Evolutionary conservation across 805 yeast genomes (phyloP).

Genomic region (Scheffersomyces ergatensis): DNA sequence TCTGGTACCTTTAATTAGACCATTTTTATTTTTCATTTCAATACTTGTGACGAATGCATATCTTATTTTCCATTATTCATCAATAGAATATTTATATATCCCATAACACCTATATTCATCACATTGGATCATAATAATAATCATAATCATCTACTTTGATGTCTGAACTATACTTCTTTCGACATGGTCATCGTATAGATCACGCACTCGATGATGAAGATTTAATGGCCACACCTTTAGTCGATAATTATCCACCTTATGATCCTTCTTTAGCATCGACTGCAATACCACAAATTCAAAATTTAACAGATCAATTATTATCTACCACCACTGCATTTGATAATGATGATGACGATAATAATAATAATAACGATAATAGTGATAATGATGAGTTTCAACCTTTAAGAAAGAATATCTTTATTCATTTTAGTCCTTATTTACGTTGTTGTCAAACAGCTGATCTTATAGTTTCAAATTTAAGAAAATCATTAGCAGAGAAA

Average conservation of each 20-base stretch:
- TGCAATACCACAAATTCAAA: constrained; percentile 25
- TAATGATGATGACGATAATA: constrained; percentile 3
- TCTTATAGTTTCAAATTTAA: constrained; percentile 28
- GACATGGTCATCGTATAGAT: constrained; percentile 43
- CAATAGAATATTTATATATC: too few relatives aligned
- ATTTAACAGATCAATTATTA: constrained; percentile 27
- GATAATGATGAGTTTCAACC: constrained; percentile 4
- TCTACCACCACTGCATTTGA: constrained; percentile 12
- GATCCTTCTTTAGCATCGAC: constrained; percentile 36
- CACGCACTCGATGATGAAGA: constrained; percentile 25
- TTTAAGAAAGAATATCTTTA: constrained; percentile 28
- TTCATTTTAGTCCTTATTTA: constrained; percentile 43
- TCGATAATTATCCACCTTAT: constrained; percentile 24
- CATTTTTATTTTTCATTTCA: too few relatives aligned
- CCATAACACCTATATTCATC: too few relatives aligned
- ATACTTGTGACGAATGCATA: too few relatives aligned
- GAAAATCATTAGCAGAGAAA: constrained; percentile 14
- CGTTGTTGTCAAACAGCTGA: constrained; percentile 46
- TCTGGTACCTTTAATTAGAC: too few relatives aligned
- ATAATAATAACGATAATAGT: constrained; percentile 2
- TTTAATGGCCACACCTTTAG: constrained; percentile 26
- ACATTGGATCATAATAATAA: too few relatives aligned
- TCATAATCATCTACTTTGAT: too few relatives aligned
- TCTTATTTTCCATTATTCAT: too few relatives aligned
- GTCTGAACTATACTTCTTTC: constrained; percentile 42